Evolutionary conservation across 1,284 basidiomycete genomes (phyloP).

Genomic region (Cystobasidium slooffiae): DNA sequence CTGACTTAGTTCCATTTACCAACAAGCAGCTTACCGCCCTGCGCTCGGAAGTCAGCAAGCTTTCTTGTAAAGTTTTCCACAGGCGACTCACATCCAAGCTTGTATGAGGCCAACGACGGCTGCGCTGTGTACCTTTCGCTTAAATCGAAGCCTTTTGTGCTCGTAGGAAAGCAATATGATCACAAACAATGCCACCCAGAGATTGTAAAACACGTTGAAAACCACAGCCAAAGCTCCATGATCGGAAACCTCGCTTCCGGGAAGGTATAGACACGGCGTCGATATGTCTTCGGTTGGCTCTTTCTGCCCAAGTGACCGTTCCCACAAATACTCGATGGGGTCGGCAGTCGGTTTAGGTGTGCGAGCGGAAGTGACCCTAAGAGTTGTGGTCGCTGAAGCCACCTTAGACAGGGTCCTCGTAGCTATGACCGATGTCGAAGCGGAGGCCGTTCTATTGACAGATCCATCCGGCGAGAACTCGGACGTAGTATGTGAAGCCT

Average conservation of each 20-base stretch:
- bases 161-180: conserved; percentile 31
- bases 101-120: conserved; percentile 34
- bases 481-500: background rate
- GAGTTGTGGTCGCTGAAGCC: background rate
- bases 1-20: no score
- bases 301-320: background rate
- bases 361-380: background rate
- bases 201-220: conserved; percentile 34
- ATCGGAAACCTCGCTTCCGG: conserved; percentile 29
- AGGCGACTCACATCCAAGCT: conserved; percentile 31
- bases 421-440: no score
- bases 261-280: conserved; percentile 20
- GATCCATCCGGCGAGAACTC: background rate
- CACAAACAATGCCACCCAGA: conserved; percentile 35
- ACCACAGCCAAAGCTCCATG: conserved; percentile 29
- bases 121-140: conserved; percentile 31
- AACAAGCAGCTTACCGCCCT: background rate
- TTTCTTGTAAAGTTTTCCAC: no score
- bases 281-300: conserved; percentile 8
- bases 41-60: background rate
- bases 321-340: background rate
- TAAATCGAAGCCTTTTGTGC: conserved; percentile 36
- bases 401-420: no score
- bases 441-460: background rate
- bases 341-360: background rate